Base-by-base conservation (phyloP, 2,329 filamentous ascomycete genomes). In the Madurella mycetomatis region DNA sequence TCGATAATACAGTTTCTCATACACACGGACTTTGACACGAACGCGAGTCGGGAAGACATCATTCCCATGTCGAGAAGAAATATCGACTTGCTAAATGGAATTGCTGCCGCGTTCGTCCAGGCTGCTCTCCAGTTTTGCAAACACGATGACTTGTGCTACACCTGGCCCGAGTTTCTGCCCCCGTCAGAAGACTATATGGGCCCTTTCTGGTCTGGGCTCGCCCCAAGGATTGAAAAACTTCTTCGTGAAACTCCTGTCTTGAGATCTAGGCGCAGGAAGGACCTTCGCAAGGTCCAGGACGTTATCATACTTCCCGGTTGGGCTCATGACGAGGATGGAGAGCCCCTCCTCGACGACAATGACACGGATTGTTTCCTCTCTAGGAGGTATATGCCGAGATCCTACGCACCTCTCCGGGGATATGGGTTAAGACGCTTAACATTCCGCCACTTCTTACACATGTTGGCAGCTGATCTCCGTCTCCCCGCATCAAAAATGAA, bases 1-100 rank as follows among this genome's bases (percentile, higher is more conserved):
- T 3, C 4, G 7, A n/a, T 11, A 9, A 4, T 19, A 18, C 13
- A 41, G 47, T 49, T 49, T 8, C 47, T 49, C 9, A 32, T 49
- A 5, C 47, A 49, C 8, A 17, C 47, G 37, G 47, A 49, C 47
- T 49, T 49, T 11, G 47, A 41, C 37, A 49, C 47, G 5, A 31
- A 3, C 15, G 47, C 37, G 19, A 49, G n/a, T n/a, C 3, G 47
- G 15, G 37, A 49, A 13, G 47, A 49, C 13, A 49, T 49, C 12
- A 12, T 11, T 19, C 12, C 37, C 5, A 31, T 18, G 17, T 49
- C 47, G 3, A 18, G 9, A 8, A 12, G 47, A 8, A 49, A 49
- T 25, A 42, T n/a, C 17, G 39, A 18, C 15, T 18, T 41, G 4
- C 15, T 31, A 4, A 11, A 42, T 11, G 47, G 18, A 1, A 49